Evolutionary conservation across 2,329 filamentous ascomycete genomes (phyloP), one percentile per base, ranked within the genome.

Genomic region (Claviceps sorghi): DNA sequence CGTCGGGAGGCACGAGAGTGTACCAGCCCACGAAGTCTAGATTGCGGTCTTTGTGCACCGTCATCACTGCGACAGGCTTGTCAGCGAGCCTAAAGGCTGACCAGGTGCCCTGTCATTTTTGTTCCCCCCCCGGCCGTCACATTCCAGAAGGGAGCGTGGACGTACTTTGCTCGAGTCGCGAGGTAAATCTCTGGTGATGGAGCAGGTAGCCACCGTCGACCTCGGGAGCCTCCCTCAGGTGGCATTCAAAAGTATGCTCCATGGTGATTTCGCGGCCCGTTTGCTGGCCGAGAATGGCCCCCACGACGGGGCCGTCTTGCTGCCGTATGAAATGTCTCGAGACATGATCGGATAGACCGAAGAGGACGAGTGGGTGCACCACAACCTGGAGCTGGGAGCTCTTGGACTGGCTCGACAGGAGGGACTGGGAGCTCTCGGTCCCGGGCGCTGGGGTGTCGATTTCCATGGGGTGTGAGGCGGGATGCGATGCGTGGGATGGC

Each of bases 291-390:
- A 98, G 71, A n/a, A 98, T 75, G 50, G 85, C 89, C 53, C 93
- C 93, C 3, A 91, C 79, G 19, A 96, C 78, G 17, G 89, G 88
- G 0, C 86, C 86, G 19, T 73, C 67, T 61, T 89, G 83, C 50
- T 81, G 73, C 54, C 93, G 82, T 53, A 95, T 77, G 1, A 84
- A 87, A 67, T 95, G 90, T 55, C 93, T 82, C 54, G 91, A 95
- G 66, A 97, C 89, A 67, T 95, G 94, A 69, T 98, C 93, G 60
- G 91, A 95, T 62, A 98, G 93, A 58, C 86, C 94, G 69, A 98
- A 86, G 58, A 97, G 84, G 50, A 95, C 90, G 48, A 98, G 83
- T 29, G 93, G 93, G 63, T 98, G 93, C 19, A 98, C 80, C 60
- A 89, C 82, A 52, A 89, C 81, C 58, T 88, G 84, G 45, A 94